phyloP scores from a whole-genome alignment of 495 filamentous ascomycete genomes.

The Entonaema liquescens region DNA sequence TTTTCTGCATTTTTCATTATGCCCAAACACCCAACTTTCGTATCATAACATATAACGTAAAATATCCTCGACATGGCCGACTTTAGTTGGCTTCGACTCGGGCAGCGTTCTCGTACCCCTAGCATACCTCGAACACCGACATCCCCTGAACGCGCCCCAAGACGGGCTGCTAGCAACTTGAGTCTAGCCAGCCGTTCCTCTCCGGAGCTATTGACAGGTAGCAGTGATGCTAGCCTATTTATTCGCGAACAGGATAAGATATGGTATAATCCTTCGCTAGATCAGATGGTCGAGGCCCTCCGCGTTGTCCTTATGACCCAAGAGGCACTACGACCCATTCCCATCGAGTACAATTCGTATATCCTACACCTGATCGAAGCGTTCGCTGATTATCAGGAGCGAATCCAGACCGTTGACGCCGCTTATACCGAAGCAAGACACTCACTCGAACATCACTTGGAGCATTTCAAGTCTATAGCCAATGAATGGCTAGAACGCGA shows the following conservation, averaged over 20 bases:
- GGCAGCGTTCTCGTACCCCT: constrained; percentile 38
- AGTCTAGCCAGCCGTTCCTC: constrained; percentile 10
- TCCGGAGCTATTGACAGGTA: background rate
- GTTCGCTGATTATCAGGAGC: constrained; percentile 38
- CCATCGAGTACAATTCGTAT: constrained; percentile 52
- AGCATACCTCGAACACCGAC: constrained; percentile 18
- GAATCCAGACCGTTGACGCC: constrained; percentile 26
- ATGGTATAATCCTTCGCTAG: constrained; percentile 54
- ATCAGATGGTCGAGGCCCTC: constrained; percentile 56
- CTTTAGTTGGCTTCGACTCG: constrained; percentile 44
- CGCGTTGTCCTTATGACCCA: constrained; percentile 49
- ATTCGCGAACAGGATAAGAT: constrained; percentile 40
- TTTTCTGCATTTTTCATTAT: background rate
- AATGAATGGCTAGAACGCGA: constrained; percentile 56
- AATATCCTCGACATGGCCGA: constrained; percentile 50
- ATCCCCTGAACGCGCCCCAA: constrained; percentile 4
- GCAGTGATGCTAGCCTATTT: constrained; percentile 9
- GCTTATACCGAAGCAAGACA: constrained; percentile 44
- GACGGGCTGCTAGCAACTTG: constrained; percentile 20
- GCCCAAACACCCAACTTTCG: background rate
- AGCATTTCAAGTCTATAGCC: constrained; percentile 49
- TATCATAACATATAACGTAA: background rate
- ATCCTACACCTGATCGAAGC: constrained; percentile 54
- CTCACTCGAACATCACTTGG: constrained; percentile 49
- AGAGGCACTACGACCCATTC: constrained; percentile 43